Evolutionary conservation across 306 rosid genomes (phyloP).

Genomic region (Argentina anserina): DNA sequence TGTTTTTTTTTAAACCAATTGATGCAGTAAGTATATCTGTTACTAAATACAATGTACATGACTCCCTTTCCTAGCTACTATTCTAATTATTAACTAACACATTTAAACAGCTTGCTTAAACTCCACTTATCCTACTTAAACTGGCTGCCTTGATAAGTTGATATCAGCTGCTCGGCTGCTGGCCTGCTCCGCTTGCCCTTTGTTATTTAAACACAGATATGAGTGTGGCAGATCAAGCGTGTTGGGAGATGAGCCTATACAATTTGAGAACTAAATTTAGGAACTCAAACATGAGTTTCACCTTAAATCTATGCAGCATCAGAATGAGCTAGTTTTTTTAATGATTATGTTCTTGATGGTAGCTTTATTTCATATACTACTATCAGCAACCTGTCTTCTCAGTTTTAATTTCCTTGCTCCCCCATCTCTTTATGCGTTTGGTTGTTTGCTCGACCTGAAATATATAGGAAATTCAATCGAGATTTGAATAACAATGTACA

Average conservation of each 20-base stretch:
- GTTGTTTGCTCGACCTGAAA: conserved; percentile 39
- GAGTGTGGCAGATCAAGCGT: background rate
- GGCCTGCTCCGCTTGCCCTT: background rate
- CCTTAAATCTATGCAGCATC: background rate
- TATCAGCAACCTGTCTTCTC: conserved; percentile 1
- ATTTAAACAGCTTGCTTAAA: background rate
- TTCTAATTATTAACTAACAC: background rate
- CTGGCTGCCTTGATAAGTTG: background rate
- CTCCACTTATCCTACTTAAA: background rate
- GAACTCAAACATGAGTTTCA: background rate
- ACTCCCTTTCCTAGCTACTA: background rate
- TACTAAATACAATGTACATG: background rate
- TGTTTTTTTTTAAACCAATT: no score
- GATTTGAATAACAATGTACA: background rate
- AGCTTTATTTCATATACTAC: background rate
- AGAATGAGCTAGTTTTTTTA: background rate
- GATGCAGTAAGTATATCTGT: no score
- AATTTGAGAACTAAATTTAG: background rate
- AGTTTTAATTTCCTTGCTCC: conserved; percentile 7
- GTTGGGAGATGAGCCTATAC: background rate
- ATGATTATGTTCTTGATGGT: background rate
- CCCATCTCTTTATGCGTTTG: conserved; percentile 32
- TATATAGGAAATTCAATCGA: background rate
- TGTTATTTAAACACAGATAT: background rate
- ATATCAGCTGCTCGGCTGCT: background rate